These are phyloP conservation scores for Cutaneotrichosporon dermatis DNA, from an alignment of 1,284 basidiomycete species.

Conservation along the genomic window DNA sequence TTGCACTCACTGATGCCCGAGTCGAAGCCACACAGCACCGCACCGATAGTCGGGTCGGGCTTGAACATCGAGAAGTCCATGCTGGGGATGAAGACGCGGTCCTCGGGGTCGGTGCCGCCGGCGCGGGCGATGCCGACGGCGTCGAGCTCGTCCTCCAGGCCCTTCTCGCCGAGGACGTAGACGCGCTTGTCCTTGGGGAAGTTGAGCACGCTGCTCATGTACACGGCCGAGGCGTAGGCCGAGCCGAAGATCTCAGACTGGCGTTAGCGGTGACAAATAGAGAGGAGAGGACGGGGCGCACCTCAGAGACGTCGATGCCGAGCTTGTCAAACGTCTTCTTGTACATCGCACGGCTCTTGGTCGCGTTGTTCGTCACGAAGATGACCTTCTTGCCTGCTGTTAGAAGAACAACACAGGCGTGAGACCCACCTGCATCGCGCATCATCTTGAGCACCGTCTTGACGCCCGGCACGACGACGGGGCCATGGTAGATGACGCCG, in stretches of 20 bases:
- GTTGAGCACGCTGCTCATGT: constrained; percentile 82
- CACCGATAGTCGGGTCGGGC: constrained; percentile 73
- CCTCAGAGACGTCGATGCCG: constrained; percentile 72
- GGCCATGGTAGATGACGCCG: constrained; percentile 90
- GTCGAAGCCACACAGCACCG: constrained; percentile 84
- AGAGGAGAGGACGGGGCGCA: no score
- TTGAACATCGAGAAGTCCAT: constrained; percentile 64
- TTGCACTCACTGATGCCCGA: constrained; percentile 41
- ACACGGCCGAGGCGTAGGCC: constrained; percentile 88
- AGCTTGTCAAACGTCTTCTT: constrained; percentile 87
- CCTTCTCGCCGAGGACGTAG: constrained; percentile 89
- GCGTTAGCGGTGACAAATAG: no score
- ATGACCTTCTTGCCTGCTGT: constrained; percentile 75
- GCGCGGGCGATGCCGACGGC: constrained; percentile 73
- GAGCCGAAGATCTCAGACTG: constrained; percentile 82
- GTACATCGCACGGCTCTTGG: constrained; percentile 80
- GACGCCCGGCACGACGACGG: constrained; percentile 70
- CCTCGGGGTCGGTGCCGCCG: constrained; percentile 82
- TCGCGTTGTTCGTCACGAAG: constrained; percentile 99
- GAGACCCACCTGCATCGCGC: constrained; percentile 45
- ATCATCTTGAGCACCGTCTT: constrained; percentile 66
- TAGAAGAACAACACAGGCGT: not conserved
- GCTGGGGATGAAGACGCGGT: constrained; percentile 70
- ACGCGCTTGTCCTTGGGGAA: constrained; percentile 89
- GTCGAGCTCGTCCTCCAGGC: constrained; percentile 85